phyloP scores from a whole-genome alignment of 208 protist genomes.

The Wallacemonas rigidus region DNA sequence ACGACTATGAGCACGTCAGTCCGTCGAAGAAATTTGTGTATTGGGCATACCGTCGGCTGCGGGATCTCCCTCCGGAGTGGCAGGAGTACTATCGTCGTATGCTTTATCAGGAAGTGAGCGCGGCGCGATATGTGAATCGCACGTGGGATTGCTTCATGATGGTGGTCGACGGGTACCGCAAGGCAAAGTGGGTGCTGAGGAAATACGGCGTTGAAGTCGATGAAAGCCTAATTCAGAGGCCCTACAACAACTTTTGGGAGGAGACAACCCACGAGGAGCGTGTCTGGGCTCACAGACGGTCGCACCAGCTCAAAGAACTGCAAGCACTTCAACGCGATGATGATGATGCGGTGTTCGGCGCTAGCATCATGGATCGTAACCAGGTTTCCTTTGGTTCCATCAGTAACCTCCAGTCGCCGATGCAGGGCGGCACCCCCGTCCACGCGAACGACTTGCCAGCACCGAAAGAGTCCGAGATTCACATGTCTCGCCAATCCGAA shows the following conservation, averaged over 20 bases:
- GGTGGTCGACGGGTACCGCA: constrained; percentile 88
- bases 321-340: constrained; percentile 86
- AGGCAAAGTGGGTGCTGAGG: constrained; percentile 83
- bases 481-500: constrained; percentile 72
- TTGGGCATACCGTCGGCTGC: constrained; percentile 77
- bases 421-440: constrained; percentile 83
- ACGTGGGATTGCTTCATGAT: constrained; percentile 92
- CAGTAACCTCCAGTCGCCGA: constrained; percentile 77
- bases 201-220: constrained; percentile 81
- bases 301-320: constrained; percentile 88
- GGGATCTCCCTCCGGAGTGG: constrained; percentile 82
- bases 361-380: constrained; percentile 63
- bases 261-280: constrained; percentile 89
- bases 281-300: constrained; percentile 84
- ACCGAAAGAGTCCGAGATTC: constrained; percentile 71
- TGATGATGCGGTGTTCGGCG: constrained; percentile 79
- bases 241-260: constrained; percentile 93
- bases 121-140: constrained; percentile 81
- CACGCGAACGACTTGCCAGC: constrained; percentile 81
- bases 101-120: constrained; percentile 81
- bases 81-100: constrained; percentile 87
- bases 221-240: constrained; percentile 75
- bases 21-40: constrained; percentile 85
- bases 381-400: constrained; percentile 65
- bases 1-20: constrained; percentile 59